Evolutionary conservation across 73 alveolate genomes (phyloP).

Genomic region (Effrenium voratum): DNA sequence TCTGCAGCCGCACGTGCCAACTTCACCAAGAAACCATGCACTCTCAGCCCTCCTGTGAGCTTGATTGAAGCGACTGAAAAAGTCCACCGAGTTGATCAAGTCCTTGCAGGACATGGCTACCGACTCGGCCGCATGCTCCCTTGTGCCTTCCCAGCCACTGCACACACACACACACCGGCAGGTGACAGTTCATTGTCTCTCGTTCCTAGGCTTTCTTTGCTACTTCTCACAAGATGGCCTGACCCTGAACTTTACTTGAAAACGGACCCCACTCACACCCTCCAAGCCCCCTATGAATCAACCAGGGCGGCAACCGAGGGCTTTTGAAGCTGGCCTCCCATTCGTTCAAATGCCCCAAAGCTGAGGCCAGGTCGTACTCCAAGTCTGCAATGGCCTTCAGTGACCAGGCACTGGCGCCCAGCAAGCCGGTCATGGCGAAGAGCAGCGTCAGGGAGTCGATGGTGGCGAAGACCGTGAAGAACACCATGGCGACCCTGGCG

Average conservation of each 20-base stretch:
- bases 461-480: constrained; percentile 87
- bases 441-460: constrained; percentile 54
- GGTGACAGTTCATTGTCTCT: too few relatives aligned
- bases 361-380: constrained; percentile 51
- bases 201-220: too few relatives aligned
- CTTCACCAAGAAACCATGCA: neutral
- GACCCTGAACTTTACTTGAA: too few relatives aligned
- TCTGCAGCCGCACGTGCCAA: too few relatives aligned
- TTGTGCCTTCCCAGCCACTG: too few relatives aligned
- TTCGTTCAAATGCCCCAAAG: too few relatives aligned
- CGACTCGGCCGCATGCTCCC: too few relatives aligned
- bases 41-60: neutral
- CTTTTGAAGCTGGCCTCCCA: too few relatives aligned
- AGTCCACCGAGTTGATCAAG: constrained; percentile 79
- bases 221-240: too few relatives aligned
- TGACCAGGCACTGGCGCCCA: constrained; percentile 19
- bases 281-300: neutral
- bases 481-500: constrained; percentile 66
- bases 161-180: too few relatives aligned
- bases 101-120: constrained; percentile 1
- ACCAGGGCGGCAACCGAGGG: too few relatives aligned
- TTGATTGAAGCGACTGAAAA: constrained; percentile 47
- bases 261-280: too few relatives aligned
- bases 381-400: constrained; percentile 79
- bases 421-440: constrained; percentile 64